These are phyloP conservation scores for Aphanomyces euteiches DNA, from an alignment of 352 stramenopile species.

Conservation along the genomic window DNA sequence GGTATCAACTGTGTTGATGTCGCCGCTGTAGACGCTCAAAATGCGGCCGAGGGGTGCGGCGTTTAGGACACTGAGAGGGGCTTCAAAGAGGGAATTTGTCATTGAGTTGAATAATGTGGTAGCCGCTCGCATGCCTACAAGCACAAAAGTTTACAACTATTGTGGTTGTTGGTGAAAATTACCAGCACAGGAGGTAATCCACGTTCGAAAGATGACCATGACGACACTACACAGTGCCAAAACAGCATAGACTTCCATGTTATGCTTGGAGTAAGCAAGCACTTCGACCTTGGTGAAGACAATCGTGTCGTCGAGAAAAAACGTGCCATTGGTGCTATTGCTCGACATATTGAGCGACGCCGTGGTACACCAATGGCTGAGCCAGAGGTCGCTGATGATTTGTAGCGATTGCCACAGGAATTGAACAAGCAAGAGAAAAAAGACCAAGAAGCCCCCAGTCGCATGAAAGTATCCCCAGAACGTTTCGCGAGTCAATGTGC, in stretches of 20 bases:
- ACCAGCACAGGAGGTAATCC: constrained; percentile 15
- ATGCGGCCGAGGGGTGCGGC: neutral
- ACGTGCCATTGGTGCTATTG: constrained; percentile 7
- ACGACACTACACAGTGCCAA: neutral
- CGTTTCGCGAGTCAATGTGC: neutral
- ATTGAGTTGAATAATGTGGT: neutral
- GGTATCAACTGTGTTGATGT: constrained; percentile 15
- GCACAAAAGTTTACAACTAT: neutral
- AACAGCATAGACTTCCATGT: constrained; percentile 22
- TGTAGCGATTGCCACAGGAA: constrained; percentile 13
- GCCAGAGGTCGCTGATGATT: constrained; percentile 21
- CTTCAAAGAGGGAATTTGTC: neutral
- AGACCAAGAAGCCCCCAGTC: neutral
- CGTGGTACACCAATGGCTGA: constrained; percentile 18
- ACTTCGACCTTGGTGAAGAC: constrained; percentile 1
- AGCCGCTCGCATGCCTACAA: constrained; percentile 6
- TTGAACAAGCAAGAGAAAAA: constrained; percentile 13
- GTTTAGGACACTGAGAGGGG: neutral
- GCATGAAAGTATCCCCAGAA: constrained; percentile 2
- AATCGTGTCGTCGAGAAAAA: constrained; percentile 16
- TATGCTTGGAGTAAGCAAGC: constrained; percentile 1
- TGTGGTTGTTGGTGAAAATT: neutral
- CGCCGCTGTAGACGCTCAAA: constrained; percentile 4
- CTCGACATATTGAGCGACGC: neutral
- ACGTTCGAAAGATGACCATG: constrained; percentile 24